Evolutionary conservation across 805 yeast species (phyloP), one percentile per base, ranked within the genome.

Genomic region (Sugiyamaella marilandica): DNA sequence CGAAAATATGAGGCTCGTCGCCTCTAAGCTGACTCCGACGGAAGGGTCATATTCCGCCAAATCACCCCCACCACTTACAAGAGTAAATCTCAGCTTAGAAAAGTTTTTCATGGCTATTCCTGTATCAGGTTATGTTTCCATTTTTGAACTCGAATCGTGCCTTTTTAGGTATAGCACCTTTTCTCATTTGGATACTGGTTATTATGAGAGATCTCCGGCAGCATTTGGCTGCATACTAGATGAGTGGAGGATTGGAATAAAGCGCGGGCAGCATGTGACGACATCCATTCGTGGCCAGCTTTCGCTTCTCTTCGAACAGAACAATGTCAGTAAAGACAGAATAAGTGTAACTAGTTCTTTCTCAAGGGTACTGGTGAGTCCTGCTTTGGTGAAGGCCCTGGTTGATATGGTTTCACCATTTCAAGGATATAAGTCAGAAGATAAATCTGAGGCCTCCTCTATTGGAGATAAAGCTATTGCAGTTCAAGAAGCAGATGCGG

Each of bases 291-390:
- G 24, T n/a, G 29, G 29, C 5, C 45, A 41, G 10, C 45, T 18
- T 19, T 21, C 45, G 10, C 21, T 41, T n/a, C 18, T 45, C 4
- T 32, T 10, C 5, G 21, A 45, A 24, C 41, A 45, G 10, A 31
- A 37, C 18, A 9, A 4, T 19, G 24, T 7, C 31, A 18, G n/a
- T 7, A 45, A 45, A 21, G 24, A 29, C 29, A 37, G 43, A 19
- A 13, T 48, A 9, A 48, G 46, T 48, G 16, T 48, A 13, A 14
- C 35, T 11, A 39, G 51, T n/a, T 14, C 36, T 11, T 37, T 39
- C 21, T 13, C 37, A 9, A 29, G 46, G 2, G 26, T 48, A 2
- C n/a, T 34, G 36, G 26, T 14, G 10, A 48, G 37, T n/a, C 51
- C 51, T 13, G 51, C 18, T 4, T 29, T 29, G 2, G 26, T 48